A percentile compares a stretch with the other conserved stretches of the same genome.
Evolutionary conservation across 805 yeast genomes (phyloP).

Genomic region (Yamadazyma akitaensis): DNA sequence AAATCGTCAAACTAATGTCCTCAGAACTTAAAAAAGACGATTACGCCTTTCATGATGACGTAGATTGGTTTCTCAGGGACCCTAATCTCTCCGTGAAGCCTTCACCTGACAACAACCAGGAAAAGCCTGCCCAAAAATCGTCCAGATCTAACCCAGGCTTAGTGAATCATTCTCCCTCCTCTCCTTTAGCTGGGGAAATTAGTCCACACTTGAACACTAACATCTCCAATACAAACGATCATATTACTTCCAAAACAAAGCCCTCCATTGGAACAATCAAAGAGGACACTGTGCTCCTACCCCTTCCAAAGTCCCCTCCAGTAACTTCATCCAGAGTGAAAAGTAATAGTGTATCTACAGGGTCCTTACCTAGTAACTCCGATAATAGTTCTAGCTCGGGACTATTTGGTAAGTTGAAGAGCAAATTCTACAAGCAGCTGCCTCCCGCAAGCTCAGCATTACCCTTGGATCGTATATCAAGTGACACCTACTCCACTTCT

Average conservation of each 20-base stretch:
- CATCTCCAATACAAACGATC: slow-evolving; percentile 32
- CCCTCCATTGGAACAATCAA: slow-evolving; percentile 26
- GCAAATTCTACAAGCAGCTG: slow-evolving; percentile 24
- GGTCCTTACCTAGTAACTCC: neutral
- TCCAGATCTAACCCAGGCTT: neutral
- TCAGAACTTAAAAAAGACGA: slow-evolving; percentile 1
- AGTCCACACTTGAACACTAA: slow-evolving; percentile 21
- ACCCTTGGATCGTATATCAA: neutral
- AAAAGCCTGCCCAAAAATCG: neutral
- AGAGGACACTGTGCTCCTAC: slow-evolving; percentile 17
- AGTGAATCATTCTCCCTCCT: neutral
- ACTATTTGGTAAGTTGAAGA: slow-evolving; percentile 36
- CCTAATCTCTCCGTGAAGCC: neutral
- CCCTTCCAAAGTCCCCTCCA: neutral
- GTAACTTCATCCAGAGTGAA: neutral
- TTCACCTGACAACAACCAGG: neutral
- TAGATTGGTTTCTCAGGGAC: slow-evolving; percentile 52
- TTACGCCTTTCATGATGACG: slow-evolving; percentile 30
- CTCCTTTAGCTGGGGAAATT: neutral
- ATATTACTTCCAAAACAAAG: slow-evolving; percentile 27
- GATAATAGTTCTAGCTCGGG: slow-evolving; percentile 2
- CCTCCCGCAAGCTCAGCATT: slow-evolving; percentile 12
- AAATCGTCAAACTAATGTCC: neutral
- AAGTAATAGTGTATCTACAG: neutral
- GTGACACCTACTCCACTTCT: neutral